Base-by-base conservation (phyloP, 352 stramenopile species). In the Phytophthora pseudosyringae region DNA sequence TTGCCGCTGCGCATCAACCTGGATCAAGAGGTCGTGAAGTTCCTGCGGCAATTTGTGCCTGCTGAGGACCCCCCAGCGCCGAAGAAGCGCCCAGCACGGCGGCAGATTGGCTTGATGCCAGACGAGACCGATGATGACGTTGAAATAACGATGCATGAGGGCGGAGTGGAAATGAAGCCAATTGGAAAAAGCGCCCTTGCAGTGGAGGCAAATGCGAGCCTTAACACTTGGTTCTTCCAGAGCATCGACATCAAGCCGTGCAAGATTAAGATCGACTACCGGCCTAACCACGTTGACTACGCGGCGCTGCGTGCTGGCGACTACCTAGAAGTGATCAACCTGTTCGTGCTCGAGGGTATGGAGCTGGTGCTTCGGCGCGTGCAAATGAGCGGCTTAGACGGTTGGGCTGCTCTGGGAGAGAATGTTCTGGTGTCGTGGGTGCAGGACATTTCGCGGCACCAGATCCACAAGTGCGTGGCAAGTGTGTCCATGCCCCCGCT, bases 191-290 rank as follows among this genome's bases (percentile, higher is more conserved):
- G 35, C 12, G 35, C 44, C 4, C 3, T 36, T 53, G 35, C 11
- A 16, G 76, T 18, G 5, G 80, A 88, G 59, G 78, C 76, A 7
- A 67, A 79, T 11, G 73, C 81, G 25, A 84, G 61, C 32, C 47
- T 91, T 8, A 75, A 73, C 15, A 73, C 57, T 7, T 96, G 83
- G 86, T 96, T 96, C 49, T 96, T 95, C 73, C 88, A 96, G 69
- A 94, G 71, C 54, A 83, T 96, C 18, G 88, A 96, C 50, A 78
- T 96, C 29, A 89, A 89, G 13, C 82, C 88, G 12, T 94, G 86
- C 72, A 95, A 96, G 65, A 95, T 96, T 63, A 96, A 96, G 65
- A 96, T 96, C 47, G 88, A 96, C 56, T 96, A 96, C 52, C 82
- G 87, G 1, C 88, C 88, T 11, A 94, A 95, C 36, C 86, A 86